These are phyloP conservation scores for Neurospora sublineolata DNA, from an alignment of 495 filamentous ascomycete species.

Conservation along the genomic window DNA sequence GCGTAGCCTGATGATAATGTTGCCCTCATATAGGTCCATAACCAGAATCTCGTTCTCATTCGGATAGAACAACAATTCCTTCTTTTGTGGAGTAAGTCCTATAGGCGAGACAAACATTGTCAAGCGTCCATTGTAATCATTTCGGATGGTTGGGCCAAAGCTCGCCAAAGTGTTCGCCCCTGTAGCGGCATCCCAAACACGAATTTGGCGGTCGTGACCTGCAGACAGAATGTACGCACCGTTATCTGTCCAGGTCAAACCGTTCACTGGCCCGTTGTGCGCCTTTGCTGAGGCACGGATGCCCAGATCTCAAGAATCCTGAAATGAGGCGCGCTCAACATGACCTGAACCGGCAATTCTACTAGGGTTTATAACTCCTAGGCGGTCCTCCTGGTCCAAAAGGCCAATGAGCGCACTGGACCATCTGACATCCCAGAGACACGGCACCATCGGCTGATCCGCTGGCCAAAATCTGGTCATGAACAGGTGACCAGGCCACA, in stretches of 20 bases:
- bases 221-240: slow-evolving; percentile 62
- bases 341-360: slow-evolving; percentile 18
- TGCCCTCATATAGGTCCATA: slow-evolving; percentile 63
- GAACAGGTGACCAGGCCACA: slow-evolving; percentile 65
- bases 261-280: slow-evolving; percentile 70
- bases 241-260: slow-evolving; percentile 54
- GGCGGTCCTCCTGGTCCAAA: slow-evolving; percentile 71
- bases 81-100: slow-evolving; percentile 40
- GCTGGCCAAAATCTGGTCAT: slow-evolving; percentile 68
- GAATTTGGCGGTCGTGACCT: slow-evolving; percentile 69
- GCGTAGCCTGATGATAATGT: slow-evolving; percentile 55
- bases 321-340: slow-evolving; percentile 31
- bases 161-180: slow-evolving; percentile 75
- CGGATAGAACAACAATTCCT: slow-evolving; percentile 31
- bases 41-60: slow-evolving; percentile 69
- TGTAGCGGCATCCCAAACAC: slow-evolving; percentile 70
- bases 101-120: slow-evolving; percentile 51
- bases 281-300: slow-evolving; percentile 45
- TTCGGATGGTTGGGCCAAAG: slow-evolving; percentile 65
- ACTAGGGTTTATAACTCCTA: slow-evolving; percentile 37
- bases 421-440: slow-evolving; percentile 71
- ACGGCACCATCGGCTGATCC: slow-evolving; percentile 68
- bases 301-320: slow-evolving; percentile 30
- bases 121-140: slow-evolving; percentile 38
- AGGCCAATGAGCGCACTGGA: slow-evolving; percentile 59